These are phyloP conservation scores for Hydnum rufescens DNA, from an alignment of 768 basidiomycete genomes.

Conservation along the genomic window DNA sequence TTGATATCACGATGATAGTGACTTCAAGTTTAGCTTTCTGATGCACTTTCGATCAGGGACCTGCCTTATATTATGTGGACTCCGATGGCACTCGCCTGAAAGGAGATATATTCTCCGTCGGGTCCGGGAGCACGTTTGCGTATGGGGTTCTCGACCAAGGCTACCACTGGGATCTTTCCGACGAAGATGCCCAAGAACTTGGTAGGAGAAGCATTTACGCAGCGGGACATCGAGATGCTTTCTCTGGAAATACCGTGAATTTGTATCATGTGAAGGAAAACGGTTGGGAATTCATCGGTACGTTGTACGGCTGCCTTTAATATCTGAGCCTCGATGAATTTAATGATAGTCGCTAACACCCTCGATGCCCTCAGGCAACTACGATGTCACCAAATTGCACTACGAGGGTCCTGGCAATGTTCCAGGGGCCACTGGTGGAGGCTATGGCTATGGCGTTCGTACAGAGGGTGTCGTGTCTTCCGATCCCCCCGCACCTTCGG, in stretches of 20 bases:
- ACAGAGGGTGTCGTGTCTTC: constrained; percentile 1
- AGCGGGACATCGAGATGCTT: constrained; percentile 90
- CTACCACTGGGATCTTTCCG: constrained; percentile 79
- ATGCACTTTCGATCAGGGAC: constrained; percentile 30
- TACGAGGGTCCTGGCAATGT: constrained; percentile 69
- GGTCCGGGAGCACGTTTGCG: constrained; percentile 96
- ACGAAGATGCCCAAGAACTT: constrained; percentile 87
- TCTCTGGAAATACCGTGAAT: constrained; percentile 90
- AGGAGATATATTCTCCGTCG: constrained; percentile 96
- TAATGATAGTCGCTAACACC: constrained; percentile 1
- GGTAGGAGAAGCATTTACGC: constrained; percentile 88
- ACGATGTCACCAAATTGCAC: constrained; percentile 77
- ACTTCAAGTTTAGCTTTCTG: neutral
- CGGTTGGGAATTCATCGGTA: constrained; percentile 93
- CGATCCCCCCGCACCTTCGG: neutral
- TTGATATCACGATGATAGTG: too few relatives aligned
- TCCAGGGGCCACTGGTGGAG: constrained; percentile 38
- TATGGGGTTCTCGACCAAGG: constrained; percentile 97
- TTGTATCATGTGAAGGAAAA: constrained; percentile 87
- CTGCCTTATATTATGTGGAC: constrained; percentile 92
- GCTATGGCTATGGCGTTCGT: constrained; percentile 71
- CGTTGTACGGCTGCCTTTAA: constrained; percentile 11
- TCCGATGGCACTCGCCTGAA: constrained; percentile 90
- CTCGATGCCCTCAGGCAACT: constrained; percentile 42
- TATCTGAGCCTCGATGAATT: constrained; percentile 7